Base-by-base conservation (phyloP, 345 rosid species). In the Erucastrum elatum region DNA sequence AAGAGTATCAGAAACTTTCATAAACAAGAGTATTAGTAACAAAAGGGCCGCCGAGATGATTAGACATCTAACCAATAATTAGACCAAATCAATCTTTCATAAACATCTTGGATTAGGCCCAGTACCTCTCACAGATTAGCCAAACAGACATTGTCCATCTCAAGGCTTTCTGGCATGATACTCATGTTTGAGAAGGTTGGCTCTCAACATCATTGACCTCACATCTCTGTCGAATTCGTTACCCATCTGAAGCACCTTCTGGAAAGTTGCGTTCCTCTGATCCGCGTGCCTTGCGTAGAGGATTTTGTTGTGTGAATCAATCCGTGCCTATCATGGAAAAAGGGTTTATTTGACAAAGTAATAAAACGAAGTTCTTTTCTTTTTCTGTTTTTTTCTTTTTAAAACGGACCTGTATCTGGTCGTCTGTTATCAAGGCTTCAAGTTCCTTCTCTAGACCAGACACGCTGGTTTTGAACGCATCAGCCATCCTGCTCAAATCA, bases 241-340 rank as follows among this genome's bases (percentile, higher is more conserved):
- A 76, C 99, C 99, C 63, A 97, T 96, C 83, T 93, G 98, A 80
- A 96, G 75, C 26, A 93, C 99, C 70, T 91, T 90, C 62, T 96
- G 98, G 85, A 93, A 93, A 9, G 99, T 96, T 26, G 92, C 88
- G 56, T 90, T 93, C 84, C 99, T 89, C 77, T 96, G 99, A 85
- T 96, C 98, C 0, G 99, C 98, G 83, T 93, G 98, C 8, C 99
- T 83, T 27, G 99, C 99, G 55, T 93, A 90, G 37, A 96, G 89
- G 85, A 96, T 83, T 79, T 96, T 93, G 88, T 93, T 93, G 89
- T 96, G 99, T 0, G 99, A 96, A 77, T 96, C 99, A 21, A 96
- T 96, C 60, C 99, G 92, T 70, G 99, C 99, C 98, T 96, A 90
- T 81, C 70, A 67, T 76, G 4, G 15, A 46, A 13, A 35, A 65